Evolutionary conservation across 352 stramenopile species (phyloP).

Genomic region (Phytophthora idaei): DNA sequence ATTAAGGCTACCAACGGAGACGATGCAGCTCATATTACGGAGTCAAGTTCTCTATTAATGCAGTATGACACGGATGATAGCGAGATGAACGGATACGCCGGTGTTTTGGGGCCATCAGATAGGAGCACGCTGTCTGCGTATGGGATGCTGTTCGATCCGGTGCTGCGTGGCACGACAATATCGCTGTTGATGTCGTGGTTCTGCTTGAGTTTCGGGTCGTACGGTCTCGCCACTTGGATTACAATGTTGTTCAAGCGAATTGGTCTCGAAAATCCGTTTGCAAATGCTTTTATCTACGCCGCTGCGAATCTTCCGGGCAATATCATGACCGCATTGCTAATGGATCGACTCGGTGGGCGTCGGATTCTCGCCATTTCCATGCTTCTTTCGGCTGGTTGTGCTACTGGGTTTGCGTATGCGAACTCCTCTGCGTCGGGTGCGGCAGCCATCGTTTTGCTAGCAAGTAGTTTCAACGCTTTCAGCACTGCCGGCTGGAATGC

Average conservation of each 20-base stretch:
- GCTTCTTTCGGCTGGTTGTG: conserved; percentile 65
- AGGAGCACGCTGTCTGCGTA: conserved; percentile 36
- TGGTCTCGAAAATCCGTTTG: conserved; percentile 87
- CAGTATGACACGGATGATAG: conserved; percentile 1
- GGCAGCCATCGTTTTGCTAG: conserved; percentile 74
- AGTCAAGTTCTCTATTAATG: conserved; percentile 19
- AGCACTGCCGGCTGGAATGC: conserved; percentile 92
- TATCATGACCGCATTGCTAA: conserved; percentile 74
- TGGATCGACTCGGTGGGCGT: conserved; percentile 71
- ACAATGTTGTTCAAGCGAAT: conserved; percentile 93
- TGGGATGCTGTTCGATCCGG: conserved; percentile 55
- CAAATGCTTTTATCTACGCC: conserved; percentile 93
- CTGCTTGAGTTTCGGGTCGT: conserved; percentile 86
- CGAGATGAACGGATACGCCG: conserved; percentile 12
- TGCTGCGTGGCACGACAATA: conserved; percentile 66
- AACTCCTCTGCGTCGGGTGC: conserved; percentile 42
- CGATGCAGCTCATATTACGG: neutral
- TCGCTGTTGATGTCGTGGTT: conserved; percentile 73
- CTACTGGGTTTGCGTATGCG: conserved; percentile 77
- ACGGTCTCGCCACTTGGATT: conserved; percentile 94
- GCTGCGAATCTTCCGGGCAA: conserved; percentile 92
- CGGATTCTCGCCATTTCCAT: conserved; percentile 80
- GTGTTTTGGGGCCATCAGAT: neutral
- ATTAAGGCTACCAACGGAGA: conserved; percentile 52
- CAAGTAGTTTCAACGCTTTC: conserved; percentile 92